These are phyloP conservation scores for Scleromitrula shiraiana DNA, from an alignment of 2,329 filamentous ascomycete genomes.

Conservation along the genomic window DNA sequence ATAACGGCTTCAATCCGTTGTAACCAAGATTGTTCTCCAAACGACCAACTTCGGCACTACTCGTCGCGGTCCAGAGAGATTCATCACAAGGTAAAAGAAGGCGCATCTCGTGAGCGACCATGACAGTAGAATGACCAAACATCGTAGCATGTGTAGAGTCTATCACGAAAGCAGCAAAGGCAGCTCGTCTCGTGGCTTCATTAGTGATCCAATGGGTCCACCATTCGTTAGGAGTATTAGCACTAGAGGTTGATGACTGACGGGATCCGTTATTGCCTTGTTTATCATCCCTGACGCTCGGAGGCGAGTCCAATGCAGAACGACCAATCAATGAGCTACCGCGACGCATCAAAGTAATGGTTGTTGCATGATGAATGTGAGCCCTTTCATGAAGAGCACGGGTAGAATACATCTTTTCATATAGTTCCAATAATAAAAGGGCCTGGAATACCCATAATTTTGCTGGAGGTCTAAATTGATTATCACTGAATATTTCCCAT, in stretches of 20 bases:
- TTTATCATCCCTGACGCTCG: slow-evolving; percentile 48
- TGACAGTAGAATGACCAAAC: slow-evolving; percentile 94
- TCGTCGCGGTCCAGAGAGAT: slow-evolving; percentile 83
- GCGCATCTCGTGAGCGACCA: slow-evolving; percentile 94
- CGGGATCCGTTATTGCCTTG: slow-evolving; percentile 43
- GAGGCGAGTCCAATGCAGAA: slow-evolving; percentile 75
- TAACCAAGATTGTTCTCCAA: slow-evolving; percentile 74
- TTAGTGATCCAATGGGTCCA: slow-evolving; percentile 97
- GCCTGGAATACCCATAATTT: slow-evolving; percentile 96
- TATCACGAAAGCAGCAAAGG: slow-evolving; percentile 89
- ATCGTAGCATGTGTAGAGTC: slow-evolving; percentile 96
- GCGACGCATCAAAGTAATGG: slow-evolving; percentile 87
- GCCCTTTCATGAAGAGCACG: slow-evolving; percentile 86
- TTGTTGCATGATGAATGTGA: slow-evolving; percentile 94
- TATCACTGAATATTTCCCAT: slow-evolving; percentile 88
- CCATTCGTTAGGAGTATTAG: slow-evolving; percentile 74
- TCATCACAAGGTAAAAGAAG: slow-evolving; percentile 90
- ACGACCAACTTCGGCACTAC: slow-evolving; percentile 74
- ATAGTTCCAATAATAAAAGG: slow-evolving; percentile 78
- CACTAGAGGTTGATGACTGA: slow-evolving; percentile 54
- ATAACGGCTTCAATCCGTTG: slow-evolving; percentile 74
- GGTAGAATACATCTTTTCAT: slow-evolving; percentile 97
- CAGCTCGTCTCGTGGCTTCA: slow-evolving; percentile 80
- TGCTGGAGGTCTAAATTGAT: slow-evolving; percentile 81
- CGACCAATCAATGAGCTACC: slow-evolving; percentile 86